phyloP scores from a whole-genome alignment of 345 rosid species.

The Sonneratia caseolaris region DNA sequence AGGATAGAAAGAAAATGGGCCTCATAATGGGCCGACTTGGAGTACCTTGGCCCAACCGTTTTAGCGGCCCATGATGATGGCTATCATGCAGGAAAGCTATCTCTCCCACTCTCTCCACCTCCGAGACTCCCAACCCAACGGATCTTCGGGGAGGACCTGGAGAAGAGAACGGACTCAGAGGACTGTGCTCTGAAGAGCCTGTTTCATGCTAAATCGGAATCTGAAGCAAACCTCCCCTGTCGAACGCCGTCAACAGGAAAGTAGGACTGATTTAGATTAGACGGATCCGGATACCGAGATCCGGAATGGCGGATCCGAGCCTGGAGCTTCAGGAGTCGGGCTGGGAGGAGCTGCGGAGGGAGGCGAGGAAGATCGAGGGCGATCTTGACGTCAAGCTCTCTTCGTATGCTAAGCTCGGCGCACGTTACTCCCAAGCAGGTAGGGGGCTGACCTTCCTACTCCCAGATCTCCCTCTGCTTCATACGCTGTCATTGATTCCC shows the following conservation, averaged over 20 bases:
- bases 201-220: neutral
- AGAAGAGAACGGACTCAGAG: neutral
- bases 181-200: neutral
- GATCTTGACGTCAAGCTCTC: conserved; percentile 98
- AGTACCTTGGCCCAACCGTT: no score
- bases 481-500: neutral
- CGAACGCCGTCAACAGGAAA: neutral
- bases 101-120: no score
- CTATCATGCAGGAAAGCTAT: no score
- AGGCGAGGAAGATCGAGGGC: conserved; percentile 90
- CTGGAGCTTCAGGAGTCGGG: conserved; percentile 90
- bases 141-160: neutral
- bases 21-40: no score
- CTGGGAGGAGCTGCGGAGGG: conserved; percentile 91
- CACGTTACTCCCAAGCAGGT: conserved; percentile 90
- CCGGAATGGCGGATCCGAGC: conserved; percentile 60
- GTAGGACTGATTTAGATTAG: neutral
- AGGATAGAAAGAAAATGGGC: no score
- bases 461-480: neutral
- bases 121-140: no score
- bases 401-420: conserved; percentile 93
- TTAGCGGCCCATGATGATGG: no score
- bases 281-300: conserved; percentile 24
- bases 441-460: conserved; percentile 7
- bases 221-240: neutral